Percentiles rank a stretch among this genome's conserved stretches.
Conservation (phyloP, 331 rosid genomes). For the Malus hybrid region DNA sequence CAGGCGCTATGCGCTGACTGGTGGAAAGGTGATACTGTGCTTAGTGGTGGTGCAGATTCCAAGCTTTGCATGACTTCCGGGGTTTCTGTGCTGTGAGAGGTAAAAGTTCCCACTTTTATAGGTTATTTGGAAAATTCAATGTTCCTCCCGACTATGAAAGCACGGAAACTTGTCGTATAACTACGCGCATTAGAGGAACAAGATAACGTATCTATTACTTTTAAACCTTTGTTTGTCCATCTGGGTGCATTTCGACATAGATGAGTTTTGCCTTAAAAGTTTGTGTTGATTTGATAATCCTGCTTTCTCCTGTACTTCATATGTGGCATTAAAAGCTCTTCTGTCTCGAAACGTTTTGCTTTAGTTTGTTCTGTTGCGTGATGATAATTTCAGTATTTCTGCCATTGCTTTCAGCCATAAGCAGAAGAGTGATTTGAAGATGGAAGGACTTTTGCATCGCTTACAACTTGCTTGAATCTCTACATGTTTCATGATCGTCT, state of each 20-base stretch:
- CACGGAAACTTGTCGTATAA: neutral
- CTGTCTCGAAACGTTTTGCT: neutral
- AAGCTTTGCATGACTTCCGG: constrained; percentile 72
- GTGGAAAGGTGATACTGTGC: constrained; percentile 68
- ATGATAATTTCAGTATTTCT: neutral
- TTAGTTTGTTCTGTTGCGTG: neutral
- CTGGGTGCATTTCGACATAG: neutral
- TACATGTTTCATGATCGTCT: neutral
- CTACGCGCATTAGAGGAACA: neutral
- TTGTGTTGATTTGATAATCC: too few species aligned
- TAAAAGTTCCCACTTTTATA: too few species aligned
- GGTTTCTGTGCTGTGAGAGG: constrained; percentile 12
- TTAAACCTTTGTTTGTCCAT: neutral
- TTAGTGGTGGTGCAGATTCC: constrained; percentile 84
- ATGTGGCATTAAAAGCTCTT: too few species aligned
- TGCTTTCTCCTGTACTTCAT: too few species aligned
- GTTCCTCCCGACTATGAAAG: neutral
- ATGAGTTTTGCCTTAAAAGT: too few species aligned
- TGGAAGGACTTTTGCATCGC: neutral
- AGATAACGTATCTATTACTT: neutral
- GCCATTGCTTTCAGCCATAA: neutral
- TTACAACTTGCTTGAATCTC: neutral
- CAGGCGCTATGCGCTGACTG: constrained; percentile 86
- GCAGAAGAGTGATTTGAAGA: neutral
- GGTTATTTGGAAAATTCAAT: too few species aligned